These are phyloP conservation scores for Pleoardoris graminearum DNA, from an alignment of 2,329 filamentous ascomycete genomes.

Conservation along the genomic window DNA sequence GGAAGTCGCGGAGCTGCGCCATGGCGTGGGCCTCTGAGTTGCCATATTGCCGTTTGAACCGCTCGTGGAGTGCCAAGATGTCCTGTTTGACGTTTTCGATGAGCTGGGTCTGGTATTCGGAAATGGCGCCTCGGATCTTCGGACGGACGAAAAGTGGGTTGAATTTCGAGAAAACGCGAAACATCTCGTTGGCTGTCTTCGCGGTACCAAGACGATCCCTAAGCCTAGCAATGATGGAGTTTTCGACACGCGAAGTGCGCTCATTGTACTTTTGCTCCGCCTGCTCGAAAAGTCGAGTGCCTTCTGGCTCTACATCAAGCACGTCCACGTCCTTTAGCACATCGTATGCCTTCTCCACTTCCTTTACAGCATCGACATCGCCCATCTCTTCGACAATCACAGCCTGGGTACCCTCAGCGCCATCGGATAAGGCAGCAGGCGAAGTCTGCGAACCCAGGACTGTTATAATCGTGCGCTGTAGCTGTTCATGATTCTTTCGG, in stretches of 20 bases:
- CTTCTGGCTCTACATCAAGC: conserved; percentile 85
- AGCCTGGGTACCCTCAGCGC: conserved; percentile 45
- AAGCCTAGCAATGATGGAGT: conserved; percentile 94
- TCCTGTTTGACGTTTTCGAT: conserved; percentile 98
- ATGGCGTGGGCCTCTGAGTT: conserved; percentile 98
- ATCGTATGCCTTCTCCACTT: conserved; percentile 92
- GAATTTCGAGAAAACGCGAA: conserved; percentile 99
- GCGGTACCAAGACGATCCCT: conserved; percentile 91
- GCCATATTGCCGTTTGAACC: conserved; percentile 98
- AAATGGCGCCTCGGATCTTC: conserved; percentile 98
- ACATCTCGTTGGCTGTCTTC: conserved; percentile 99
- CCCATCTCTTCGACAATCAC: conserved; percentile 91
- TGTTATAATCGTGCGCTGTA: conserved; percentile 93
- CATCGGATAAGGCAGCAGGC: conserved; percentile 49
- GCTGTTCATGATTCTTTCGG: conserved; percentile 94
- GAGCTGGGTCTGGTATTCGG: conserved; percentile 96
- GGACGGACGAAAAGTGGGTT: conserved; percentile 97
- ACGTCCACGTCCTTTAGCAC: conserved; percentile 94
- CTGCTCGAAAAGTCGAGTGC: conserved; percentile 88
- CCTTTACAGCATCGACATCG: conserved; percentile 94
- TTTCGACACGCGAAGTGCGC: conserved; percentile 93
- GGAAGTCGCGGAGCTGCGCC: conserved; percentile 94
- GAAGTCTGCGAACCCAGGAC: conserved; percentile 73
- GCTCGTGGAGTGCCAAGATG: conserved; percentile 88
- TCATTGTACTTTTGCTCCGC: conserved; percentile 98